Percentiles rank a stretch among this genome's conserved stretches.
These are phyloP conservation scores for Anacardium occidentale DNA, from an alignment of 345 rosid genomes.

Conservation along the genomic window DNA sequence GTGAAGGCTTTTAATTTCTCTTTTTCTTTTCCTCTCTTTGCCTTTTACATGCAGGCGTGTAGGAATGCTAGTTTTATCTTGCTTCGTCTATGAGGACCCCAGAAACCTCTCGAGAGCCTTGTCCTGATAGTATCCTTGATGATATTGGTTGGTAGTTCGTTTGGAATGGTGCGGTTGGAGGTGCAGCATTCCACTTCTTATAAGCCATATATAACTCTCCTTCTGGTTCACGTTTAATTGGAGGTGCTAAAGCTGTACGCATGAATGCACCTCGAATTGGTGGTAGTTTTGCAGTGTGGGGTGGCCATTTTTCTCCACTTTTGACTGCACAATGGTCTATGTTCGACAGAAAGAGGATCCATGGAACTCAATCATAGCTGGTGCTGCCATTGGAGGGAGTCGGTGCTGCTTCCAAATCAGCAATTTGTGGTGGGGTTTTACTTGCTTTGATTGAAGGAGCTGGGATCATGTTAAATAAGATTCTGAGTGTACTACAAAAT, in stretches of 20 bases:
- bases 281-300: slow-evolving; percentile 67
- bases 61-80: not conserved
- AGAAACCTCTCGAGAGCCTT: slow-evolving; percentile 51
- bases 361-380: slow-evolving; percentile 69
- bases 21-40: not conserved
- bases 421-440: slow-evolving; percentile 50
- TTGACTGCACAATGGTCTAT: slow-evolving; percentile 57
- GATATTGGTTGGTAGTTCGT: slow-evolving; percentile 58
- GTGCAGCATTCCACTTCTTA: slow-evolving; percentile 60
- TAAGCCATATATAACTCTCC: slow-evolving; percentile 63
- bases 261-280: slow-evolving; percentile 82
- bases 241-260: slow-evolving; percentile 66
- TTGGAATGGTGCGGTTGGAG: slow-evolving; percentile 71
- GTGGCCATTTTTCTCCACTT: slow-evolving; percentile 61
- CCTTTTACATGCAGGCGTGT: not conserved
- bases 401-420: slow-evolving; percentile 51
- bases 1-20: not conserved
- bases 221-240: slow-evolving; percentile 44
- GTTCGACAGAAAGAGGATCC: slow-evolving; percentile 76
- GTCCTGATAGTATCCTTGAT: slow-evolving; percentile 50
- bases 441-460: slow-evolving; percentile 81
- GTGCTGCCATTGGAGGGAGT: slow-evolving; percentile 76
- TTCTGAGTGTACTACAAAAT: slow-evolving; percentile 45
- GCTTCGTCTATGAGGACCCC: slow-evolving; percentile 49
- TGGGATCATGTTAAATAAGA: slow-evolving; percentile 68